Percentiles rank a stretch among this genome's conserved stretches.
Evolutionary conservation across 805 yeast genomes (phyloP).

Genomic region (Saccharomycopsis sp.): DNA sequence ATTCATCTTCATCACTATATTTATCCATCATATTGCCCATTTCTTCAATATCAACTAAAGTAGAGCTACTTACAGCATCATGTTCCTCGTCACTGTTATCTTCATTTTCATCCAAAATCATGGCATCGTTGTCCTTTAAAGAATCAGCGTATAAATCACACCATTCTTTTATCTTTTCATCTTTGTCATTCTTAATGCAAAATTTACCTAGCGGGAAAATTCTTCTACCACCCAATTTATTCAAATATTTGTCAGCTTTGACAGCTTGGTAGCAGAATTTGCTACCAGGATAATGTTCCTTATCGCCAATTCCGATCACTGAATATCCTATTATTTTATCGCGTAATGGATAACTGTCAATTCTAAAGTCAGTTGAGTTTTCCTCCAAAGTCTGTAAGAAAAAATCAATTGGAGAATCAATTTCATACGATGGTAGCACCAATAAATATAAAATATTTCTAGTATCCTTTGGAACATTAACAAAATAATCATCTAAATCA

Average conservation of each 20-base stretch:
- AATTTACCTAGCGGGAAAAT: constrained; percentile 77
- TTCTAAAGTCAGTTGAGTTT: constrained; percentile 76
- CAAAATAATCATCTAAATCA: constrained; percentile 77
- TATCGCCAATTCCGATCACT: constrained; percentile 83
- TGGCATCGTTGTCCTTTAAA: constrained; percentile 63
- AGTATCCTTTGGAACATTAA: constrained; percentile 45
- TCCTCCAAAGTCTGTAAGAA: constrained; percentile 75
- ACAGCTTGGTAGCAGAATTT: constrained; percentile 84
- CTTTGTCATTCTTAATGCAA: constrained; percentile 69
- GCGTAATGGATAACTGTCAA: constrained; percentile 70
- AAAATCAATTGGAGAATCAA: constrained; percentile 87
- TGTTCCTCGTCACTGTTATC: constrained; percentile 47
- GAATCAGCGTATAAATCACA: constrained; percentile 49
- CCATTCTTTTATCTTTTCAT: constrained; percentile 59
- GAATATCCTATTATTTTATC: constrained; percentile 63
- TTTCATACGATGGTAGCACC: constrained; percentile 85
- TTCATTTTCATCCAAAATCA: constrained; percentile 46
- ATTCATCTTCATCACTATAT: constrained; percentile 11
- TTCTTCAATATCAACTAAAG: constrained; percentile 79
- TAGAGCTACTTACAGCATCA: constrained; percentile 32
- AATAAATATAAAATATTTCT: constrained; percentile 54
- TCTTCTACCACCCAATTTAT: constrained; percentile 81
- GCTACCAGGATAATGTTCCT: constrained; percentile 68
- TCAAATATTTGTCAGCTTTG: constrained; percentile 64
- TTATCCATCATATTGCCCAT: constrained; percentile 46